Evolutionary conservation across 768 basidiomycete species (phyloP).

Genomic region (Lactarius evosmus): DNA sequence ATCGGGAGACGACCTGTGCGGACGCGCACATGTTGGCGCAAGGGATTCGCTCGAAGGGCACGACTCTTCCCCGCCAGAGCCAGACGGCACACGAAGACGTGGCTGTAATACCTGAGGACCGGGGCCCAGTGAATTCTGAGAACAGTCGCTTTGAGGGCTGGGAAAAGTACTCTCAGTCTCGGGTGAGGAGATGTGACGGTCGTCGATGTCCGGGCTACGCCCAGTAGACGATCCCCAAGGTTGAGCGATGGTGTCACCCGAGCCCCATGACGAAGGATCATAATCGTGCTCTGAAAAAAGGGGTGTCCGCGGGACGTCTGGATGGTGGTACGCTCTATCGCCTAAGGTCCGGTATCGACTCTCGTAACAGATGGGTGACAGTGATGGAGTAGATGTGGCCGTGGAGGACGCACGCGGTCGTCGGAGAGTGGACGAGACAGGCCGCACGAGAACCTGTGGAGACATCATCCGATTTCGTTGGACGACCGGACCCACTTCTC

Average conservation of each 20-base stretch:
- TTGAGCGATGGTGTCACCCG: neutral
- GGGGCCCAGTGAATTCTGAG: neutral
- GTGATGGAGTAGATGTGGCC: neutral
- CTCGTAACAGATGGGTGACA: neutral
- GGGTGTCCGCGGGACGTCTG: conserved; percentile 20
- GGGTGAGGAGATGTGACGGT: neutral
- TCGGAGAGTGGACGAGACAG: neutral
- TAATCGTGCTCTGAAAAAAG: conserved; percentile 10
- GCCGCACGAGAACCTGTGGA: neutral
- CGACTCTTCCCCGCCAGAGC: neutral
- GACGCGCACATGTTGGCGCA: neutral
- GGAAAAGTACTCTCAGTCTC: neutral
- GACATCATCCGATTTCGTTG: conserved; percentile 8
- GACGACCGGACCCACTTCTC: neutral
- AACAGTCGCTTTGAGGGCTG: neutral
- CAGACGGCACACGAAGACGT: neutral
- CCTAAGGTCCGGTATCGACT: conserved; percentile 11
- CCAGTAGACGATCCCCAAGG: neutral
- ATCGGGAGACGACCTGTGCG: conserved; percentile 9
- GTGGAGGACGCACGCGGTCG: neutral
- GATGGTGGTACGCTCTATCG: conserved; percentile 20
- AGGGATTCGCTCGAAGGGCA: neutral
- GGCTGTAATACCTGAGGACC: neutral
- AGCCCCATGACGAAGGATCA: neutral
- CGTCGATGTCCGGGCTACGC: neutral